Percentiles rank a stretch among this genome's conserved stretches.
Evolutionary conservation across 495 filamentous ascomycete species (phyloP).

Genomic region (Xylaria acuta): DNA sequence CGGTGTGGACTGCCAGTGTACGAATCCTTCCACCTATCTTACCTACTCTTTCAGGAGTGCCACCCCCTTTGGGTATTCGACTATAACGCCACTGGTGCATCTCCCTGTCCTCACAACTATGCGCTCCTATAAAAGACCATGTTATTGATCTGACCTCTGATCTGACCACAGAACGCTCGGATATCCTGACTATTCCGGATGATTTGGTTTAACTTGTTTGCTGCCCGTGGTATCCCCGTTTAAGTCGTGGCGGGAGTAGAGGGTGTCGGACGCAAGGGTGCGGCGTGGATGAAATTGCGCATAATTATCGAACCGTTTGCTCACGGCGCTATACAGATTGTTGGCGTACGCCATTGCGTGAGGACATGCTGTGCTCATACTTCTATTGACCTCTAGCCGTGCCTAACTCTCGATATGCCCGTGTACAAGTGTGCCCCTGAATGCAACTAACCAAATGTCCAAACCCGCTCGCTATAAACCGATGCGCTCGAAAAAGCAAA

Average conservation of each 20-base stretch:
- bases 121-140: neutral
- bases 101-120: neutral
- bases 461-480: constrained; percentile 17
- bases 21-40: neutral
- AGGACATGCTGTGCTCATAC: neutral
- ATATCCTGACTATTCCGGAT: neutral
- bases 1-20: neutral
- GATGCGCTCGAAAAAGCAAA: neutral
- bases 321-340: neutral
- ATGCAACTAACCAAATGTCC: neutral
- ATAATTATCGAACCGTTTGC: neutral
- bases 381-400: neutral
- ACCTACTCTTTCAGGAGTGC: neutral
- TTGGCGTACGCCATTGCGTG: neutral
- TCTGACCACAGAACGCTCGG: neutral
- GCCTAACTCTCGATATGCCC: neutral
- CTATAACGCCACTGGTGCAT: neutral
- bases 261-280: neutral
- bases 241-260: neutral
- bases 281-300: neutral
- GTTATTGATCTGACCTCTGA: constrained; percentile 13
- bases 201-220: neutral
- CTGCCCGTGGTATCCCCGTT: constrained; percentile 4
- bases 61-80: neutral
- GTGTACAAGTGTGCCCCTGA: constrained; percentile 7